A percentile compares a stretch with the other conserved stretches of the same genome.
Evolutionary conservation across 768 basidiomycete genomes (phyloP).

Genomic region (Clathrus columnatus): DNA sequence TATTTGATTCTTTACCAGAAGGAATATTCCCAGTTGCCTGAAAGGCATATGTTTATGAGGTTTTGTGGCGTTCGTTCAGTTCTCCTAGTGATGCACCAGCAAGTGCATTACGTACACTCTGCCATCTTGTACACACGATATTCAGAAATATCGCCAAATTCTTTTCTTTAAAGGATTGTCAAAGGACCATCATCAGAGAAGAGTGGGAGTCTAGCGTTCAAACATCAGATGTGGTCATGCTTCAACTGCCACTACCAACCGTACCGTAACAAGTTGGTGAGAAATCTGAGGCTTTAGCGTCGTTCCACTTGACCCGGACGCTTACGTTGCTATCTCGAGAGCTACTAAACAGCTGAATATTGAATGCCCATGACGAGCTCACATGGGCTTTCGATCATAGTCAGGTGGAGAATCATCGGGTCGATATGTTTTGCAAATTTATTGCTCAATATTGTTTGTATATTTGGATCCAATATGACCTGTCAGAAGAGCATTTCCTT

Average conservation of each 20-base stretch:
- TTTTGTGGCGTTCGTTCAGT: constrained; percentile 67
- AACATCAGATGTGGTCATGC: background rate
- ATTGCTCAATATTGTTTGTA: too few relatives aligned
- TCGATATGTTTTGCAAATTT: background rate
- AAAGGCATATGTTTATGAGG: constrained; percentile 53
- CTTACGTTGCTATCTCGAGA: background rate
- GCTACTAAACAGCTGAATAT: background rate
- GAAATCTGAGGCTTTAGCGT: background rate
- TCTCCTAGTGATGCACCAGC: constrained; percentile 86
- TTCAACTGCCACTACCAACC: too few relatives aligned
- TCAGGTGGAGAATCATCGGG: background rate
- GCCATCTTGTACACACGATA: constrained; percentile 63
- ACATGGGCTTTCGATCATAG: background rate
- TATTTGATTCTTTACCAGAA: constrained; percentile 13
- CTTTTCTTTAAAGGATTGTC: background rate
- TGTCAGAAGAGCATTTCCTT: too few relatives aligned
- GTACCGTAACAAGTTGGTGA: background rate
- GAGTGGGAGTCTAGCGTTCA: too few relatives aligned
- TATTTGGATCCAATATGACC: too few relatives aligned
- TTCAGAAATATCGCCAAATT: background rate
- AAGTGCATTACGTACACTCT: constrained; percentile 76
- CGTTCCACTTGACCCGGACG: background rate
- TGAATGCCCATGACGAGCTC: background rate
- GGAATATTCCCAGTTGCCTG: constrained; percentile 51
- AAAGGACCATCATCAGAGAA: background rate